These are phyloP conservation scores for Tephrocybe rancida DNA, from an alignment of 768 basidiomycete genomes.

Conservation along the genomic window DNA sequence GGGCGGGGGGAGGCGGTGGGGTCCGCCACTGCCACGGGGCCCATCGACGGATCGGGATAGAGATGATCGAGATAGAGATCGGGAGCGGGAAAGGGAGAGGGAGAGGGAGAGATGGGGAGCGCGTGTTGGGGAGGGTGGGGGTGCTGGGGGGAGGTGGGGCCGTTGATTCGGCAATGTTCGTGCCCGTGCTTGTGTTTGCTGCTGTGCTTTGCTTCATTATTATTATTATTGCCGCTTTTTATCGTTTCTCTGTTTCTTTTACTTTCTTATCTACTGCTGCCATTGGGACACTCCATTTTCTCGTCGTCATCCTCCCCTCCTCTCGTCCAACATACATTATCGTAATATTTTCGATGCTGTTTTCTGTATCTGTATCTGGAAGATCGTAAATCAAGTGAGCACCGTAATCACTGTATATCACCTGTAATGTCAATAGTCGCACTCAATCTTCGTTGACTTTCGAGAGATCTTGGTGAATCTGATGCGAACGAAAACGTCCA, in stretches of 20 bases:
- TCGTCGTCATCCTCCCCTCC: neutral
- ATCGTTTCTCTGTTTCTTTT: neutral
- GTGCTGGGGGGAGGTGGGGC: neutral
- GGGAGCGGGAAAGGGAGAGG: neutral
- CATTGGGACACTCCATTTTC: neutral
- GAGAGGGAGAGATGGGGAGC: too few relatives aligned
- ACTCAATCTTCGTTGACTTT: too few relatives aligned
- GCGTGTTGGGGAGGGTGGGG: neutral
- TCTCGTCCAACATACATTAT: too few relatives aligned
- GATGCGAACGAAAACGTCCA: too few relatives aligned
- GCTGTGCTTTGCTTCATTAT: neutral
- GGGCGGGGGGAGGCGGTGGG: conserved; percentile 36
- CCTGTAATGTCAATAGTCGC: too few relatives aligned
- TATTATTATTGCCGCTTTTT: conserved; percentile 3
- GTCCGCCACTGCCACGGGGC: conserved; percentile 44
- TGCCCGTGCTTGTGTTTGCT: neutral
- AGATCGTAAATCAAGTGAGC: too few relatives aligned
- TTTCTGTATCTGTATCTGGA: too few relatives aligned
- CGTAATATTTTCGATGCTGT: conserved; percentile 1
- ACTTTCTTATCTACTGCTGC: neutral
- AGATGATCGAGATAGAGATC: conserved; percentile 43
- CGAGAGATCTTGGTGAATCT: too few relatives aligned
- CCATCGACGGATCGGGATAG: conserved; percentile 56
- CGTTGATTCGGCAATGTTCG: neutral
- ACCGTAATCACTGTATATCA: too few relatives aligned